Conservation (phyloP, 768 basidiomycete species). For the Russula vinacea region DNA sequence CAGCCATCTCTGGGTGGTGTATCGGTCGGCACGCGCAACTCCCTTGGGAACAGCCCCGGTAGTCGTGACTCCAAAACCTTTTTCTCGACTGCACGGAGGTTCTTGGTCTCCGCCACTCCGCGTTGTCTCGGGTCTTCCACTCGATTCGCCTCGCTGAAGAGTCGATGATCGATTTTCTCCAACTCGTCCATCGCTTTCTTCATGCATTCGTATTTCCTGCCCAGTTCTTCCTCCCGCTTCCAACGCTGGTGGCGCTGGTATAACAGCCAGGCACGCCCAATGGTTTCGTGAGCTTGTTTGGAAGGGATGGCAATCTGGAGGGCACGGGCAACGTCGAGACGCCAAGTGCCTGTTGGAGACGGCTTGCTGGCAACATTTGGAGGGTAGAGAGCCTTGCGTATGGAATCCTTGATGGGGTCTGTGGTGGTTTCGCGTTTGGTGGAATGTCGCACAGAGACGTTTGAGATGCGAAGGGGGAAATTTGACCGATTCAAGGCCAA, state of each 20-base stretch:
- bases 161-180: slow-evolving; percentile 48
- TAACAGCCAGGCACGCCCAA: slow-evolving; percentile 86
- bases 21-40: slow-evolving; percentile 80
- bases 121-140: slow-evolving; percentile 70
- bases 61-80: slow-evolving; percentile 72
- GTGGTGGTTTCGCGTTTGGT: slow-evolving; percentile 41
- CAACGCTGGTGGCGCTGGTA: slow-evolving; percentile 73
- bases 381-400: slow-evolving; percentile 80
- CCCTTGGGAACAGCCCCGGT: slow-evolving; percentile 83
- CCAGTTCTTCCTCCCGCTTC: slow-evolving; percentile 61
- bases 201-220: slow-evolving; percentile 81
- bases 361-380: slow-evolving; percentile 65
- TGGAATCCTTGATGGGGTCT: slow-evolving; percentile 66
- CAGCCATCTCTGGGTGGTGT: slow-evolving; percentile 79
- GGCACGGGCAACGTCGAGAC: slow-evolving; percentile 71
- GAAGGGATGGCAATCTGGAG: slow-evolving; percentile 84
- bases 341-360: slow-evolving; percentile 80
- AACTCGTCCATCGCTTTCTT: slow-evolving; percentile 81
- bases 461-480: slow-evolving; percentile 38
- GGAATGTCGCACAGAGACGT: slow-evolving; percentile 41
- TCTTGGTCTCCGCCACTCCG: slow-evolving; percentile 54
- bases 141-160: slow-evolving; percentile 71
- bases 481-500: slow-evolving; percentile 38
- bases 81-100: slow-evolving; percentile 61
- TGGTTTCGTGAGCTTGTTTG: slow-evolving; percentile 85